Evolutionary conservation across 2,329 filamentous ascomycete genomes (phyloP), one percentile per base, ranked within the genome.

Genomic region (Exophiala viscosa): DNA sequence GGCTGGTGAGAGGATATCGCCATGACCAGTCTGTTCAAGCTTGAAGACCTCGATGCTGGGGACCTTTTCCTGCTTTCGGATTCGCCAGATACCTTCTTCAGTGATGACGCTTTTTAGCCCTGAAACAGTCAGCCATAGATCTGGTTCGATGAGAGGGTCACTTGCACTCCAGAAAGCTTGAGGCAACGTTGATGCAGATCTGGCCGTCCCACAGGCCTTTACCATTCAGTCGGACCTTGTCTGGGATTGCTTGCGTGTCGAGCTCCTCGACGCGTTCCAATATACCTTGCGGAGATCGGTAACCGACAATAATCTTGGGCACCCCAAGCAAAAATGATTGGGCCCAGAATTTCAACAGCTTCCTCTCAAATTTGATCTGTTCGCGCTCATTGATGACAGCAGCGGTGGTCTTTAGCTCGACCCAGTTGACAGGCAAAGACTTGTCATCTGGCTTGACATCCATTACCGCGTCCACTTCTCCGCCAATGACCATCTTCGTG

Each of bases 391-490:
- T 80, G 46, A 77, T 76, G 45, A 92, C 84, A 59, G 87, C 84
- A 36, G 82, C 85, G n/a, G 84, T 83, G 0, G 93, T 99, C 69
- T 99, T 99, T 52, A 99, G 80, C 70, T 99, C 93, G 31, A 97
- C 86, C 87, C 91, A 99, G 64, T 92, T 89, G 59, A 90, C 86
- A 0, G 87, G 83, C n/a, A 77, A 77, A 44, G 81, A 82, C 47
- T 78, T 78, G 53, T 78, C 76, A 3, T 72, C 69, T 0, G 90
- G 89, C 66, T 93, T 95, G 51, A 79, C 81, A 66, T 95, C 90
- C 86, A 90, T 91, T 41, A 96, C 88, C 86, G 87, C 88, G 69
- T 99, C 93, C 14, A 99, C 92, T 73, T 99, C 93, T 32, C 93
- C 93, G 20, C 90, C 93, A 1, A 99, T 79, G 53, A 96, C 82